Evolutionary conservation across 164 flowering plant species (phyloP).

Genomic region (Sedum album): DNA sequence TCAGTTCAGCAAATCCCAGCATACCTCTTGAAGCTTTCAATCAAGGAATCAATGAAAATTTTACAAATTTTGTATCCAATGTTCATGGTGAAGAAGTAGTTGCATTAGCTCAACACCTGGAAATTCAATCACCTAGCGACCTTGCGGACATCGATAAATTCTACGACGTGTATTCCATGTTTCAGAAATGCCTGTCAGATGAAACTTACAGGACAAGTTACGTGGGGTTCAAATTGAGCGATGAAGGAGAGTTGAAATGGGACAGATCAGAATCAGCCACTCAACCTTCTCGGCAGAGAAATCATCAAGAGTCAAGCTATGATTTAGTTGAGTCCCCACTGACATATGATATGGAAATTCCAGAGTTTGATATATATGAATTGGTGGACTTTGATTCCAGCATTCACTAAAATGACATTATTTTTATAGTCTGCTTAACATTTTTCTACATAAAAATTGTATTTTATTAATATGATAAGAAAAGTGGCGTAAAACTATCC

Average conservation of each 20-base stretch:
- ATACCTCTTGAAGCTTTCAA: neutral
- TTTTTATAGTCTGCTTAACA: too few relatives aligned
- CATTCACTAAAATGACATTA: too few relatives aligned
- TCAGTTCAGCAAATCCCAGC: neutral
- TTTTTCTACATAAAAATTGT: too few relatives aligned
- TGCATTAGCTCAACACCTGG: neutral
- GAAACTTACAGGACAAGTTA: neutral
- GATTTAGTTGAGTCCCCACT: neutral
- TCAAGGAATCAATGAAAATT: neutral
- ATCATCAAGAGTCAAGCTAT: neutral
- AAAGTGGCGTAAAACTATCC: too few relatives aligned
- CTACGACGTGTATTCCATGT: neutral
- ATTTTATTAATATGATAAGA: too few relatives aligned
- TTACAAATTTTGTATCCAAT: neutral
- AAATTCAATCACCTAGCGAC: neutral
- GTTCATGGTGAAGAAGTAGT: neutral
- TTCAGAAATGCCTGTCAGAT: neutral
- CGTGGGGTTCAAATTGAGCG: neutral
- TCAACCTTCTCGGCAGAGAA: neutral
- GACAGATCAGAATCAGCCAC: neutral
- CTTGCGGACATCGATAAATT: neutral
- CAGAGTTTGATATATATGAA: neutral
- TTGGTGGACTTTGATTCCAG: neutral
- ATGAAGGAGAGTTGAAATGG: slow-evolving; percentile 1
- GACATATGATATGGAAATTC: neutral